These are phyloP conservation scores for Rhazya stricta DNA, from an alignment of 257 asterid species.

Conservation along the genomic window DNA sequence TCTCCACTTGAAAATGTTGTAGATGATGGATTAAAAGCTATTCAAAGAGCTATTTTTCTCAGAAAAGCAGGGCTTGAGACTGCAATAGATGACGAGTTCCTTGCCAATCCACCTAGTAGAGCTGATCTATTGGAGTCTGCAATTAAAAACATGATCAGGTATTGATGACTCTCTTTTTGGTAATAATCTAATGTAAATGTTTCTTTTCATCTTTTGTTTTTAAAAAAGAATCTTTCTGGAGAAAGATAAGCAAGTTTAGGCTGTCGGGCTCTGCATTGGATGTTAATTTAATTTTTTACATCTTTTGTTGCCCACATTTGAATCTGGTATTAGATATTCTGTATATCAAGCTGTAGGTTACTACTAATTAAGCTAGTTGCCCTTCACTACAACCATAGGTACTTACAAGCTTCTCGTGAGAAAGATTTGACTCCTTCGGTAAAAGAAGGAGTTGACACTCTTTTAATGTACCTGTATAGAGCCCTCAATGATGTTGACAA, in stretches of 20 bases:
- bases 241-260: not conserved
- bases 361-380: conserved; percentile 8
- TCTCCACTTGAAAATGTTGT: conserved; percentile 78
- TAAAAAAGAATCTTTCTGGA: not conserved
- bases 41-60: conserved; percentile 86
- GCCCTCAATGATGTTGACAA: conserved; percentile 66
- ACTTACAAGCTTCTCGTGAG: conserved; percentile 67
- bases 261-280: not conserved
- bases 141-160: conserved; percentile 82
- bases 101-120: conserved; percentile 75
- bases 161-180: conserved; percentile 21
- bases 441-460: conserved; percentile 96
- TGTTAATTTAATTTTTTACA: not conserved
- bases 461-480: conserved; percentile 83
- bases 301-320: not conserved
- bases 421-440: conserved; percentile 59
- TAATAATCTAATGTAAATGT: conserved; percentile 1
- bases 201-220: not conserved
- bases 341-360: not conserved
- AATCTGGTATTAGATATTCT: not conserved
- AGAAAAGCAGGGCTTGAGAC: conserved; percentile 88
- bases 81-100: conserved; percentile 67
- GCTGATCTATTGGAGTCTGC: conserved; percentile 79
- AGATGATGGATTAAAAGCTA: conserved; percentile 76
- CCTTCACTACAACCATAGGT: conserved; percentile 39